These are phyloP conservation scores for Erythrophleum fordii DNA, from an alignment of 306 rosid species.

Conservation along the genomic window DNA sequence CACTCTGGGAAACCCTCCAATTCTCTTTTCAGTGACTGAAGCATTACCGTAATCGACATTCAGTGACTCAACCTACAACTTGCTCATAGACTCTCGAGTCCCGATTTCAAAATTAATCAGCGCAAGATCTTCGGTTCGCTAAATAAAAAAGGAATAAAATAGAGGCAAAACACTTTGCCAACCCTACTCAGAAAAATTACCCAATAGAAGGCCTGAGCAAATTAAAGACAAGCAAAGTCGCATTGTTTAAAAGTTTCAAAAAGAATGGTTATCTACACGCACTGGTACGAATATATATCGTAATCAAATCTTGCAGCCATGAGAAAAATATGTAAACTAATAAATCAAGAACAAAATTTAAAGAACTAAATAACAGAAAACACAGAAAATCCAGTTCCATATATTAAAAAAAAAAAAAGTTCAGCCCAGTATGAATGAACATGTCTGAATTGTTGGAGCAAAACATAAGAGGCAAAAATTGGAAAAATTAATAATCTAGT, in stretches of 20 bases:
- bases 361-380: neutral
- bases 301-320: neutral
- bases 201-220: too few relatives aligned
- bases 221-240: neutral
- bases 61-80: too few relatives aligned
- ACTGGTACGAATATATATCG: neutral
- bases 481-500: neutral
- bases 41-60: too few relatives aligned
- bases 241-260: neutral
- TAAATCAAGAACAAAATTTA: neutral
- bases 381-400: neutral
- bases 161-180: neutral
- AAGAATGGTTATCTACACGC: neutral
- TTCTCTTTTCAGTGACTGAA: too few relatives aligned
- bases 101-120: too few relatives aligned
- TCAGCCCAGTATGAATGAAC: neutral
- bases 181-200: neutral
- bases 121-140: too few relatives aligned
- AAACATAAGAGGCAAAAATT: neutral
- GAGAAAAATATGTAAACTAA: neutral
- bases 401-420: neutral
- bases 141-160: neutral
- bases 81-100: too few relatives aligned
- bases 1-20: too few relatives aligned
- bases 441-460: conserved; percentile 22